Evolutionary conservation across 257 asterid species (phyloP), one percentile per base, ranked within the genome.

Genomic region (Schizonepeta tenuifolia): DNA sequence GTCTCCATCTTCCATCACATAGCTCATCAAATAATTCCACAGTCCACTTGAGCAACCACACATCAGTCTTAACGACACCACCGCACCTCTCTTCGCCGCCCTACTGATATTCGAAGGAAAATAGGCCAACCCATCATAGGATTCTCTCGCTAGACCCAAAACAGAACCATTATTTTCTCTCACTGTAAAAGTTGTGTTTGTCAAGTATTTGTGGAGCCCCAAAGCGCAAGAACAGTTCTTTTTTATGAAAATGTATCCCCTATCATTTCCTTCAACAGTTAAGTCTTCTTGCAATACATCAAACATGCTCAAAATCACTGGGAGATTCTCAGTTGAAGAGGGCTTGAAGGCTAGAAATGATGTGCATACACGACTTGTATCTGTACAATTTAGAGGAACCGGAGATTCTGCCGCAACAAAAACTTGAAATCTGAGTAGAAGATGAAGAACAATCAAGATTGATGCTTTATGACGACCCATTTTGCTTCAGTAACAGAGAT

Each of bases 1-100:
- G 78, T 94, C 99, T 43, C 90, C 97, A 69, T 89, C 97, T 60
- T 75, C 61, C 96, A 94, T 74, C 84, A 94, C 95, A 83, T 94
- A 94, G 65, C 99, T 94, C 99, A 91, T 89, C 78, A 91, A 58
- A 73, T 91, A 94, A 85, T 94, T 94, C 97, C 97, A 94, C 71
- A 94, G 63, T 35, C 96, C 97, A 80, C 97, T 91, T 3, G 99
- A 94, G 83, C 99, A 94, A 1, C 97, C 99, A 76, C 99, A 94
- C 83, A 87, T 70, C 13, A 94, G 87, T 80, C 86, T 78, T 81
- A 94, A 13, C 35, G 93, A 86, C 55, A 91, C 97, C 74, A 94
- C 99, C 1, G 89, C 93, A 5, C 99, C 97, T 70, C 65, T 86
- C 81, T 80, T 89, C 24, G 93, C 97, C 49, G 83, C 84, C 90